Evolutionary conservation across 768 basidiomycete genomes (phyloP), one percentile per base, ranked within the genome.

Genomic region (Tubosaeta sp.): DNA sequence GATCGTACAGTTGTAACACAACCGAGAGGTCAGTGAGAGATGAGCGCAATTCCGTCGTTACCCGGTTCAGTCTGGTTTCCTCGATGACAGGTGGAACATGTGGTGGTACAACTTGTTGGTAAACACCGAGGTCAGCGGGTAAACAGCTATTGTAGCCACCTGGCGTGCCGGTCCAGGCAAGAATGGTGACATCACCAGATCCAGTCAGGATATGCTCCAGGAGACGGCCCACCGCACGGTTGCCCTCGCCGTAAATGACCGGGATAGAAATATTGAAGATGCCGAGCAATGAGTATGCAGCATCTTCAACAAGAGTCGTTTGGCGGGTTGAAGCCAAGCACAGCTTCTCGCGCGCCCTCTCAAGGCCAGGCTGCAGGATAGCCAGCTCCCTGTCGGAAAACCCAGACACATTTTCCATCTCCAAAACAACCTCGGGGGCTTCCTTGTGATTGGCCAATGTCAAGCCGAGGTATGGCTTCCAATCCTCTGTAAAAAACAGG

Each of bases 81-180:
- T 44, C 35, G 13, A 56, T 5, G 10, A 19, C 32, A 25, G 6
- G 39, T 19, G 55, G 49, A 24, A 52, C 13, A 19, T 56, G 46
- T 3, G 46, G 39, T 4, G 55, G 43, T 1, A 43, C 27, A 1
- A 50, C 4, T 25, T 46, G 44, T 10, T 44, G 13, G 30, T 54
- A 54, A 3, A 54, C 48, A 0, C 35, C 43, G 31, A 46, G 56
- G 9, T 44, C 43, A 8, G 6, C 11, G 10, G 53, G 49, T 4
- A 51, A 34, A 21, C 41, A 52, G 49, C 49, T 52, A 19, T 51
- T 46, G 14, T 51, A 31, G 19, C 4, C 18, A 24, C 53, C 40
- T 1, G 48, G 16, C 6, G 2, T 6, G n/a, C 53, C 53, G 2
- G 44, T 50, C 48, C 53, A 51, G 4, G 51, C 51, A 24, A 46